A percentile compares a stretch with the other conserved stretches of the same genome.
These are phyloP conservation scores for Yamadazyma kitorensis DNA, from an alignment of 805 yeast species.

Conservation along the genomic window DNA sequence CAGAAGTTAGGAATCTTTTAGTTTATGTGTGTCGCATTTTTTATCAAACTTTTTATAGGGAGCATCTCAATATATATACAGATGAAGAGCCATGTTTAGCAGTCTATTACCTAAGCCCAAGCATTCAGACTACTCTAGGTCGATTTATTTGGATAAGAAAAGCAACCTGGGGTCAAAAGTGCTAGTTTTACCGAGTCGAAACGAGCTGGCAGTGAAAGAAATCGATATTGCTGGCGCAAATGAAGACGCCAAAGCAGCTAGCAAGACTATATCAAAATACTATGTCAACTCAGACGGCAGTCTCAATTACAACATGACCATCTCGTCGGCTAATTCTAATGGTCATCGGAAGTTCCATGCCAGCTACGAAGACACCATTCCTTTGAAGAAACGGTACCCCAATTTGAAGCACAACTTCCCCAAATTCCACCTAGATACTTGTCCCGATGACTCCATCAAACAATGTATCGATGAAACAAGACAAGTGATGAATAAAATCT, in stretches of 20 bases:
- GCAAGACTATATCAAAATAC: slow-evolving; percentile 15
- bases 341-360: slow-evolving; percentile 36
- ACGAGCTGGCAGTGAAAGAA: neutral
- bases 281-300: slow-evolving; percentile 26
- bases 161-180: neutral
- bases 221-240: too few relatives aligned
- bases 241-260: too few relatives aligned
- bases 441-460: slow-evolving; percentile 43
- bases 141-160: slow-evolving; percentile 7
- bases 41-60: neutral
- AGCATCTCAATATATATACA: neutral
- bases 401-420: slow-evolving; percentile 40
- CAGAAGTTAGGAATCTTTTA: slow-evolving; percentile 7
- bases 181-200: neutral
- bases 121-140: slow-evolving; percentile 17
- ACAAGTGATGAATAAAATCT: slow-evolving; percentile 49
- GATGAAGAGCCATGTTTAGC: slow-evolving; percentile 36
- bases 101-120: slow-evolving; percentile 34
- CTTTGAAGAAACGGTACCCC: slow-evolving; percentile 46
- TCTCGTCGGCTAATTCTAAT: slow-evolving; percentile 15
- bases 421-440: slow-evolving; percentile 32
- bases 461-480: slow-evolving; percentile 55
- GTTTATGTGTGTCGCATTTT: neutral
- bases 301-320: slow-evolving; percentile 24
- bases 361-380: slow-evolving; percentile 56